A percentile compares a stretch with the other conserved stretches of the same genome.
Conservation (phyloP, 768 basidiomycete species). For the Mycena amicta region DNA sequence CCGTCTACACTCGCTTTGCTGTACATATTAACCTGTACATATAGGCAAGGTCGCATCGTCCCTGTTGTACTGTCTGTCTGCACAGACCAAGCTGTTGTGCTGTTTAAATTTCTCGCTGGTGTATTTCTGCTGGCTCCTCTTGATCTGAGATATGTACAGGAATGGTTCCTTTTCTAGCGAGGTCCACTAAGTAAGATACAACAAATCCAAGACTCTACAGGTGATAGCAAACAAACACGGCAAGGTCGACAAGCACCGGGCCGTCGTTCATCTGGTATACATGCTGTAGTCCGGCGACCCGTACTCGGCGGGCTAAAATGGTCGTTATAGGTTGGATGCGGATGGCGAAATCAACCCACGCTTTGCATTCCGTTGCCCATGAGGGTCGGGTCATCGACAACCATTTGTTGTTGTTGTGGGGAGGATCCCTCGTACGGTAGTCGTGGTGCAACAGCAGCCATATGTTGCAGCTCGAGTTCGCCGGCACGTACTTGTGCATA, state of each 20-base stretch:
- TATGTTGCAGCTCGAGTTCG: constrained; percentile 50
- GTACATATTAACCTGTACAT: constrained; percentile 12
- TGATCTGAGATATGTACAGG: too few relatives aligned
- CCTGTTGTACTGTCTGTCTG: constrained; percentile 8
- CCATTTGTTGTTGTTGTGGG: neutral
- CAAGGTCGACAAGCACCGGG: neutral
- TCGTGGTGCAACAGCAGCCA: constrained; percentile 44
- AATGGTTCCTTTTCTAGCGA: neutral
- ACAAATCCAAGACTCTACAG: constrained; percentile 1
- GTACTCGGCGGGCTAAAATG: constrained; percentile 17
- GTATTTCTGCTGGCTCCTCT: too few relatives aligned
- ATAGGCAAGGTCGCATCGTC: neutral
- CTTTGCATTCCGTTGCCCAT: constrained; percentile 17
- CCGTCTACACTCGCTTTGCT: constrained; percentile 1
- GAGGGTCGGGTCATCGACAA: constrained; percentile 6
- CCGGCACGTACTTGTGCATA: constrained; percentile 46
- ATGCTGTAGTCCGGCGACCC: constrained; percentile 13
- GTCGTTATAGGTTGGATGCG: too few relatives aligned
- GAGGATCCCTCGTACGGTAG: constrained; percentile 29
- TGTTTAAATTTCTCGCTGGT: neutral
- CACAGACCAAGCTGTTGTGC: neutral
- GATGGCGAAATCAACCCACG: too few relatives aligned
- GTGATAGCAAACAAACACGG: neutral
- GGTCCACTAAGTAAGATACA: constrained; percentile 2
- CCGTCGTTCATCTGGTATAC: constrained; percentile 8